Evolutionary conservation across 2,329 filamentous ascomycete genomes (phyloP).

Genomic region (Aspergillus ruber): DNA sequence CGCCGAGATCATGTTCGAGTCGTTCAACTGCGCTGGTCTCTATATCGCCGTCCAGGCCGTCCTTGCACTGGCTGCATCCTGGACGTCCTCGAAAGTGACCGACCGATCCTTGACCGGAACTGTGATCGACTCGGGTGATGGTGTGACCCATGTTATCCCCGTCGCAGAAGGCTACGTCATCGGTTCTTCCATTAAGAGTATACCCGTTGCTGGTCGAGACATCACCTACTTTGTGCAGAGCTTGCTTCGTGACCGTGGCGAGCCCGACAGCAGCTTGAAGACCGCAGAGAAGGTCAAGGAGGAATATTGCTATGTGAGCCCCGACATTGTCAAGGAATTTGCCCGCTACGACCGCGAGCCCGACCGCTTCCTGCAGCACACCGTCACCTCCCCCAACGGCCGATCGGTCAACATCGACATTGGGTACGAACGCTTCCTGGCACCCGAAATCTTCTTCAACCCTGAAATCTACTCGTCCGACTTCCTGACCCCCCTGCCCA

Average conservation of each 20-base stretch:
- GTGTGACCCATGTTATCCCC: conserved; percentile 97
- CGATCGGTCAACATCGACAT: conserved; percentile 82
- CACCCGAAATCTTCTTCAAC: conserved; percentile 99
- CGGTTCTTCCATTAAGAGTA: conserved; percentile 97
- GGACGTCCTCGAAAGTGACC: conserved; percentile 97
- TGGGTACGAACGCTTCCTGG: conserved; percentile 95
- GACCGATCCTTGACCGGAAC: conserved; percentile 94
- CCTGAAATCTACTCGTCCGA: conserved; percentile 99
- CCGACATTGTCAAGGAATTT: conserved; percentile 98
- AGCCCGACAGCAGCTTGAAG: conserved; percentile 94
- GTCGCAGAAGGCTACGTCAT: conserved; percentile 99
- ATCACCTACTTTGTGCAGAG: conserved; percentile 99
- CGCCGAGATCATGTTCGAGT: conserved; percentile 99
- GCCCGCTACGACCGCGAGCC: conserved; percentile 88
- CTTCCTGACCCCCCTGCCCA: conserved; percentile 90
- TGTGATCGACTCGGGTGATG: conserved; percentile 96
- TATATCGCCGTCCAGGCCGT: conserved; percentile 99
- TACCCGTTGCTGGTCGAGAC: conserved; percentile 94
- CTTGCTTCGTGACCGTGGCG: conserved; percentile 87
- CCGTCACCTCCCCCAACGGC: conserved; percentile 78
- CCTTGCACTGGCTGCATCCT: conserved; percentile 89
- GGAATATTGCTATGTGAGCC: conserved; percentile 96
- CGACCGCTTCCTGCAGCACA: conserved; percentile 83
- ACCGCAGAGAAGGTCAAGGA: conserved; percentile 98
- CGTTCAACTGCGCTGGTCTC: conserved; percentile 97